Base-by-base conservation (phyloP, 2,329 filamentous ascomycete genomes). In the Endothia cerciana region DNA sequence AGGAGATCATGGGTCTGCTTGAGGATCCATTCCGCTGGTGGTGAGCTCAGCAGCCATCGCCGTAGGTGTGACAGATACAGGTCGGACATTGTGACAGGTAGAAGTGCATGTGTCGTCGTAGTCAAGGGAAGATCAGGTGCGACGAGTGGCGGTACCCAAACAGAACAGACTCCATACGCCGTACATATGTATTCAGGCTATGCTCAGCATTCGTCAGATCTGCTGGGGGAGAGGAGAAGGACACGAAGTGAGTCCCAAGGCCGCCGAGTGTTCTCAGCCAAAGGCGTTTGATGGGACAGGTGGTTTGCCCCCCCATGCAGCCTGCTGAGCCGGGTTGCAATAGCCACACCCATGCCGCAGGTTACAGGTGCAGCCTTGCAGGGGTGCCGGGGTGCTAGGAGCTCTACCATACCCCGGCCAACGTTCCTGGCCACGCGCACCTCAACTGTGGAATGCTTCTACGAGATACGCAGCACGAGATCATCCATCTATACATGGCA, bases 1-100 rank as follows among this genome's bases (percentile, higher is more conserved):
- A 98, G 84, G 60, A 97, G 82, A 76, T 97, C 92, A 69, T 93
- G 89, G 25, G 97, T 79, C 72, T 90, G 88, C 67, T 87, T 88
- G 67, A 96, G 83, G n/a, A 86, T 87, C 90, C 92, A 97, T 87
- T 97, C 93, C 72, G 93, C 89, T 0, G 95, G 95, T 17, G 95
- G 95, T 53, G 94, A 97, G 70, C 91, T 90, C 69, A 94, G 81
- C 65, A 97, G 82, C 90, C 95, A 97, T 73, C 82, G 82, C 71
- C 81, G 77, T 60, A 83, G 66, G 72, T 78, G 83, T 64, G 76
- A 83, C 64, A 77, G 80, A 77, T 80, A 84, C 72, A 79, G 82
- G 74, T 86, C 83, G 60, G 85, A 83, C 85, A 87, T 88, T 69
- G 60, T 56, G 30, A 47, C 3, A 53, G 40, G 28, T 22, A 15